These are phyloP conservation scores for Parascedosporium putredinis DNA, from an alignment of 2,329 filamentous ascomycete species.

Conservation along the genomic window DNA sequence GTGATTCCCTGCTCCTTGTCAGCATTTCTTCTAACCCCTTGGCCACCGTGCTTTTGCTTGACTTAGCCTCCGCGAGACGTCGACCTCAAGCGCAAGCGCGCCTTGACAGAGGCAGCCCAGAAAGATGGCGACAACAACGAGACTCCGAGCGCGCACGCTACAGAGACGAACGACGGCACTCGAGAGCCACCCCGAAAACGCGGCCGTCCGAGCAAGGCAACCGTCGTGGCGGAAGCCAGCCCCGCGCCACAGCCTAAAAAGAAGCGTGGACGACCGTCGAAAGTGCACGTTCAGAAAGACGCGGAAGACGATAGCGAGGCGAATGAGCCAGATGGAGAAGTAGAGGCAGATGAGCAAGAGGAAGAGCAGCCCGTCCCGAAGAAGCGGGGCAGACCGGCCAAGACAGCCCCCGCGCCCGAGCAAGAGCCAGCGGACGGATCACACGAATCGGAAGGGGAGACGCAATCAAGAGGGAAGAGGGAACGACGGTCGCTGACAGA, in stretches of 20 bases:
- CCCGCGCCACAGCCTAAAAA: constrained; percentile 12
- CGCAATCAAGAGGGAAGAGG: constrained; percentile 5
- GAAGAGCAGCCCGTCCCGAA: not conserved
- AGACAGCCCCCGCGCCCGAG: not conserved
- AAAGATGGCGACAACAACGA: constrained; percentile 16
- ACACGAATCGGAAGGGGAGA: not conserved
- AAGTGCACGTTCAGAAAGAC: not conserved
- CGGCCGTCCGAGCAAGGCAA: constrained; percentile 4
- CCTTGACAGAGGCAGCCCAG: no score
- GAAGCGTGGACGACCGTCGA: constrained; percentile 17
- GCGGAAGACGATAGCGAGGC: not conserved
- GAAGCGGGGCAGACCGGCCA: not conserved
- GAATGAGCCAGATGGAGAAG: not conserved
- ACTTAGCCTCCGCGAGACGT: no score
- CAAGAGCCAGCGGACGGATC: no score
- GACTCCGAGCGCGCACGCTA: constrained; percentile 10
- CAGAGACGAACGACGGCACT: constrained; percentile 8
- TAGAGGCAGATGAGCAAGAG: not conserved
- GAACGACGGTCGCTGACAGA: constrained; percentile 2
- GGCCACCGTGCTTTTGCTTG: no score
- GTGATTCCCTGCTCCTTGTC: no score
- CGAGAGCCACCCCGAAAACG: constrained; percentile 11
- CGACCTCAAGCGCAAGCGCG: no score
- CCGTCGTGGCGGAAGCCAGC: constrained; percentile 8
- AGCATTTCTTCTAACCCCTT: no score